These are phyloP conservation scores for Epicoccum nigrum DNA, from an alignment of 2,329 filamentous ascomycete genomes.

Conservation along the genomic window DNA sequence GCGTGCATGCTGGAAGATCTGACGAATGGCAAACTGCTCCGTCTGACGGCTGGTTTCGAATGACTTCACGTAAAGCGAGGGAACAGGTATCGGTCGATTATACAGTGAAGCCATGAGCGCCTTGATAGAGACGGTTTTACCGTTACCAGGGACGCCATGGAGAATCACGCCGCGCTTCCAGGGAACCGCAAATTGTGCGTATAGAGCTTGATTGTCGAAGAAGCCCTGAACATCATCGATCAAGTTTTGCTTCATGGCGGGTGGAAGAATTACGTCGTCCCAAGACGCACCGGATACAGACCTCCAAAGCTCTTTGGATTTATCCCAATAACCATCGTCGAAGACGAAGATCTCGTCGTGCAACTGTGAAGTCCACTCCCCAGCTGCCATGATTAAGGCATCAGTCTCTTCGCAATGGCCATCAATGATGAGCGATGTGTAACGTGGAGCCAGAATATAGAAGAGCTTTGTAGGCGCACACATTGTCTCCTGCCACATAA, in stretches of 20 bases:
- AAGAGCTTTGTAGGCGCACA: constrained; percentile 29
- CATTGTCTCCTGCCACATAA: constrained; percentile 33
- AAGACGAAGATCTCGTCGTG: constrained; percentile 70
- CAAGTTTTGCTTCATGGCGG: constrained; percentile 66
- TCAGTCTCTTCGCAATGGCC: constrained; percentile 48
- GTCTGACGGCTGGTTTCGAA: constrained; percentile 56
- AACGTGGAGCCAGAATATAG: constrained; percentile 28
- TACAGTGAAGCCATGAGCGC: constrained; percentile 69
- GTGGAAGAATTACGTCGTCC: constrained; percentile 69
- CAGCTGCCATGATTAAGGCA: constrained; percentile 60
- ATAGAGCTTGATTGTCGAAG: constrained; percentile 45
- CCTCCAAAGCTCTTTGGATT: constrained; percentile 64
- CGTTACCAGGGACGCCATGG: constrained; percentile 65
- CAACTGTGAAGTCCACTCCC: constrained; percentile 61
- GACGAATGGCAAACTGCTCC: constrained; percentile 55
- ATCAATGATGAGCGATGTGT: constrained; percentile 14
- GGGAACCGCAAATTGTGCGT: constrained; percentile 52
- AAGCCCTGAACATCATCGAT: constrained; percentile 69
- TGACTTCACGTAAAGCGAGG: constrained; percentile 60
- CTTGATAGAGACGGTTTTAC: constrained; percentile 73
- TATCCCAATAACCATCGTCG: constrained; percentile 66
- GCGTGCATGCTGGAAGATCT: constrained; percentile 58
- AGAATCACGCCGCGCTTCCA: constrained; percentile 57
- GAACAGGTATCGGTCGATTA: constrained; percentile 56
- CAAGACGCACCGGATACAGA: constrained; percentile 56